Percentiles rank a stretch among this genome's conserved stretches.
phyloP scores from a whole-genome alignment of 805 yeast species.

The Isabelozyma pseudorhagii region DNA sequence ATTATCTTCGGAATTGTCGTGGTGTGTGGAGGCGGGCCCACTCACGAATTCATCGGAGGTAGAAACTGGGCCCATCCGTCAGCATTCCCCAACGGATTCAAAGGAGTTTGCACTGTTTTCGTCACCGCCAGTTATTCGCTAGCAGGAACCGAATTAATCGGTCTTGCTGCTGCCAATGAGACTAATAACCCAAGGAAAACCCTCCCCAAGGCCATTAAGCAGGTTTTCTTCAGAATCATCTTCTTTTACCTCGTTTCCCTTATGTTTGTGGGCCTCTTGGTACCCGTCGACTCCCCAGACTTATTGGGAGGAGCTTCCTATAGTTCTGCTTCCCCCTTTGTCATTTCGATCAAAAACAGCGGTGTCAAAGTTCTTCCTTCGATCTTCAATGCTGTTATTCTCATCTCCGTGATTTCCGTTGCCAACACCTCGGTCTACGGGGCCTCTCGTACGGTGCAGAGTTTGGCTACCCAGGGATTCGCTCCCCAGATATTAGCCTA shows the following conservation, averaged over 20 bases:
- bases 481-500: slow-evolving; percentile 50
- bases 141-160: slow-evolving; percentile 38
- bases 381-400: slow-evolving; percentile 70
- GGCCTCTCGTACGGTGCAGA: slow-evolving; percentile 66
- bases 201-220: slow-evolving; percentile 41
- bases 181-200: slow-evolving; percentile 35
- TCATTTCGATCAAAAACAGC: slow-evolving; percentile 61
- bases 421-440: slow-evolving; percentile 75
- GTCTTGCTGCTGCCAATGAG: slow-evolving; percentile 50
- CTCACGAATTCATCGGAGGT: slow-evolving; percentile 31
- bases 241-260: slow-evolving; percentile 35
- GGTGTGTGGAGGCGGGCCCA: slow-evolving; percentile 37
- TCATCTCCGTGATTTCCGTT: slow-evolving; percentile 70
- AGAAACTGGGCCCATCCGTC: slow-evolving; percentile 31
- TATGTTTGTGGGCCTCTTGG: slow-evolving; percentile 34
- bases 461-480: slow-evolving; percentile 67
- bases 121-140: slow-evolving; percentile 36
- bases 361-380: slow-evolving; percentile 67
- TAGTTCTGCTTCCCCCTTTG: slow-evolving; percentile 73
- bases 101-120: slow-evolving; percentile 36
- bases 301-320: slow-evolving; percentile 47
- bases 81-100: slow-evolving; percentile 35
- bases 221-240: slow-evolving; percentile 43
- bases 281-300: slow-evolving; percentile 49
- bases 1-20: slow-evolving; percentile 32